phyloP scores from a whole-genome alignment of 768 basidiomycete species.

The Lactarius psammicola region DNA sequence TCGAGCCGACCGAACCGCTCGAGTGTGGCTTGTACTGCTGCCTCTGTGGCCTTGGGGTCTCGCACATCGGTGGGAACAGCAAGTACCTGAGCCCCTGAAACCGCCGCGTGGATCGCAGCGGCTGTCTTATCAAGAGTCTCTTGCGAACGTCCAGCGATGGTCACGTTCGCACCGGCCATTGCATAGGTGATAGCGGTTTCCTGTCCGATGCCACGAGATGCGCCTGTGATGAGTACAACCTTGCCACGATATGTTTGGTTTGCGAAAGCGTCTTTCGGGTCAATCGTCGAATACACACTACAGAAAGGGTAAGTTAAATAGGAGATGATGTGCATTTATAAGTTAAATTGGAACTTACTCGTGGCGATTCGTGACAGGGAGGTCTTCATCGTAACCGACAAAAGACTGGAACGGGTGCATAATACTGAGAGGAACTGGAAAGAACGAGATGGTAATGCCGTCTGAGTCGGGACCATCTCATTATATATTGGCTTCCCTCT shows the following conservation, averaged over 20 bases:
- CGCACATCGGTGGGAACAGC: no score
- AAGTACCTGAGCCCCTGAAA: not conserved
- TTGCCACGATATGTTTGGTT: constrained; percentile 21
- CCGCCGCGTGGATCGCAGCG: not conserved
- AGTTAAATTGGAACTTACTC: no score
- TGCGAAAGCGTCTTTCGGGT: not conserved
- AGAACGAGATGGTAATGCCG: no score
- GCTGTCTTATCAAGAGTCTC: constrained; percentile 23
- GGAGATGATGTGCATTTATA: not conserved
- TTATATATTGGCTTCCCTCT: no score
- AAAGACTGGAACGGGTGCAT: no score
- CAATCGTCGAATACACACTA: not conserved
- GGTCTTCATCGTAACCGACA: not conserved
- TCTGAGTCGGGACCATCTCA: no score
- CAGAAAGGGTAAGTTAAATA: not conserved
- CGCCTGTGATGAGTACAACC: constrained; percentile 8
- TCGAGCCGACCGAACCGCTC: no score
- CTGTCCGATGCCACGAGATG: constrained; percentile 21
- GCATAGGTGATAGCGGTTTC: constrained; percentile 22
- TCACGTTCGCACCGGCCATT: constrained; percentile 19
- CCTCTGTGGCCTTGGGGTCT: no score
- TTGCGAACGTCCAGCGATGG: constrained; percentile 16
- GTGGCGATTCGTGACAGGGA: not conserved
- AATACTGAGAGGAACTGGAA: no score
- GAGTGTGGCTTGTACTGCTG: no score